Evolutionary conservation across 2,329 filamentous ascomycete genomes (phyloP).

Genomic region (Fusarium dimerum): DNA sequence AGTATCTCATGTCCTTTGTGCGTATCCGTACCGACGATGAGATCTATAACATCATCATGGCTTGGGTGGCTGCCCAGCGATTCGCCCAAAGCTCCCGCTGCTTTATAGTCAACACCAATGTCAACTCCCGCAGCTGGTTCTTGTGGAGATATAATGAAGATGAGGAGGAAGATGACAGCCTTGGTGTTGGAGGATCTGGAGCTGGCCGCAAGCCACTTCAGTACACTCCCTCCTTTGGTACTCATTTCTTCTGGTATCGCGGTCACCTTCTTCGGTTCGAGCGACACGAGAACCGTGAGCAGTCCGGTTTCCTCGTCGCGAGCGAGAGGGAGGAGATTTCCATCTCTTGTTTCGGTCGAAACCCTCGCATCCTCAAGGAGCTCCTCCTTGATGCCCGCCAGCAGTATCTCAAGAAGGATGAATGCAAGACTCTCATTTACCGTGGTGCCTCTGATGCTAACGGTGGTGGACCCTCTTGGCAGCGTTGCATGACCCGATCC

Average conservation of each 20-base stretch:
- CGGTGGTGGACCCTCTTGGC: slow-evolving; percentile 53
- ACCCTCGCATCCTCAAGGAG: slow-evolving; percentile 61
- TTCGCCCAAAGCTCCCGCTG: slow-evolving; percentile 61
- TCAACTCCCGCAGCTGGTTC: slow-evolving; percentile 54
- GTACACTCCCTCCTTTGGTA: slow-evolving; percentile 69
- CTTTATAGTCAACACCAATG: slow-evolving; percentile 65
- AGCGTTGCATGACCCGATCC: slow-evolving; percentile 61
- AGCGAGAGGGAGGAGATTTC: slow-evolving; percentile 60
- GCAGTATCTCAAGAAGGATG: slow-evolving; percentile 57
- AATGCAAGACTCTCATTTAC: slow-evolving; percentile 66
- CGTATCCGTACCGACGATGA: slow-evolving; percentile 70
- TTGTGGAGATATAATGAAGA: slow-evolving; percentile 48
- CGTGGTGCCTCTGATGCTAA: slow-evolving; percentile 51
- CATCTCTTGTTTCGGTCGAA: slow-evolving; percentile 62
- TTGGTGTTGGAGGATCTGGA: slow-evolving; percentile 30
- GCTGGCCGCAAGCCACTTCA: slow-evolving; percentile 43
- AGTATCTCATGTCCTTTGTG: slow-evolving; percentile 64
- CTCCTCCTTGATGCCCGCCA: slow-evolving; percentile 60
- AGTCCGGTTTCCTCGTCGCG: slow-evolving; percentile 39
- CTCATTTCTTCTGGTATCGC: slow-evolving; percentile 69
- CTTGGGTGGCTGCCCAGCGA: slow-evolving; percentile 64
- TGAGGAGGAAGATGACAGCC: slow-evolving; percentile 47
- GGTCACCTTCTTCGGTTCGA: slow-evolving; percentile 59
- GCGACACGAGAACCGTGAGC: slow-evolving; percentile 50
- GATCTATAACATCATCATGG: slow-evolving; percentile 72